Evolutionary conservation across 2,329 filamentous ascomycete genomes (phyloP), one percentile per base, ranked within the genome.

Genomic region (Fusarium albosuccineum): DNA sequence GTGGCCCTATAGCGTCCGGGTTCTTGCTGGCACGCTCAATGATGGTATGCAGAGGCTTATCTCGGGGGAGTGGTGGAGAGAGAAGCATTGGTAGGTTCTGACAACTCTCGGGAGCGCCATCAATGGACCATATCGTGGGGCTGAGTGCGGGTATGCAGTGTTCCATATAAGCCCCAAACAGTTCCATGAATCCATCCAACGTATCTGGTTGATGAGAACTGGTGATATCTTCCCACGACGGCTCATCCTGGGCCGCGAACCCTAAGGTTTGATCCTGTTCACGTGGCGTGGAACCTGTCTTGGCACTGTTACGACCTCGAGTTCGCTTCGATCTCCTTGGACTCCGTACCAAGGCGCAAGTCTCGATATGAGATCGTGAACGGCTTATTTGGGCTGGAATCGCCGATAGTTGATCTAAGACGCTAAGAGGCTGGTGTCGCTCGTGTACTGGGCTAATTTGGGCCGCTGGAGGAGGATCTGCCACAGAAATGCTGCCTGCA

Each of bases 1-100:
- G 50, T n/a, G 50, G 50, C 2, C 50, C 50, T 22, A 54, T 54
- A 16, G 44, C 17, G 16, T 33, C 44, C 6, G 44, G 27, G 10
- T 48, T 34, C 30, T 48, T 34, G 9, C 40, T 44, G 17, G 40
- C 40, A 27, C 40, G 40, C 40, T 44, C 40, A 14, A 44, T 44
- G 4, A 44, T 44, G 40, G 10, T 27, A 14, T 44, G 40, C 7
- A 44, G 40, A 8, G 40, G 40, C 11, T 26, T 22, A 22, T 44
- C 40, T 14, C 22, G 26, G 40, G 40, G 40, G 3, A 26, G 22
- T 44, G 40, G 40, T 1, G 40, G 40, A 14, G 22, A 44, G 40
- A 44, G 40, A 26, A 44, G 40, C 40, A 44, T 44, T 4, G 40
- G 40, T 13, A 44, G 17, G 40, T 44, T 14, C 17, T 44, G 40